Evolutionary conservation across 2,329 filamentous ascomycete species (phyloP).

Genomic region (Fusarium illudens): DNA sequence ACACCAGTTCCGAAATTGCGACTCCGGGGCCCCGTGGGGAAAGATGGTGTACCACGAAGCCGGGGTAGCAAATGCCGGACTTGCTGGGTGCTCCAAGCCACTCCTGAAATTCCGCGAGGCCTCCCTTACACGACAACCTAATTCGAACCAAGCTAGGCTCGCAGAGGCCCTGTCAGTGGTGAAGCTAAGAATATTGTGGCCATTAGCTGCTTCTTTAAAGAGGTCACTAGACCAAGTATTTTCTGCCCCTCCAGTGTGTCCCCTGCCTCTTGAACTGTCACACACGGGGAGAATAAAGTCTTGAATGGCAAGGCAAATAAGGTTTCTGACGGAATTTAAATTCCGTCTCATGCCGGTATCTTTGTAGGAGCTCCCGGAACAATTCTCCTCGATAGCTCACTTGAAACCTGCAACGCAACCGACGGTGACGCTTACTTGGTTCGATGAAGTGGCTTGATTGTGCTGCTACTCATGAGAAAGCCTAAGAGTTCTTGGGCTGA

Average conservation of each 20-base stretch:
- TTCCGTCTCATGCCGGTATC: background rate
- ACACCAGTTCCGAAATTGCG: conserved; percentile 28
- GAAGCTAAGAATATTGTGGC: background rate
- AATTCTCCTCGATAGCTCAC: background rate
- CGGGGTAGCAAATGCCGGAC: background rate
- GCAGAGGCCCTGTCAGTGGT: background rate
- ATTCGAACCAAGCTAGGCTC: background rate
- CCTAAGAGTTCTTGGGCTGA: background rate
- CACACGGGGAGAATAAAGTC: background rate
- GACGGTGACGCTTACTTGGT: background rate
- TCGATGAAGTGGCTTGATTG: background rate
- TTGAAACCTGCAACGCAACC: background rate
- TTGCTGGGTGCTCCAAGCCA: background rate
- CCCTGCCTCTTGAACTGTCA: background rate
- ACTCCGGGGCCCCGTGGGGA: conserved; percentile 21
- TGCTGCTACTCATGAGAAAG: background rate
- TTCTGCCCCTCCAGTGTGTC: background rate
- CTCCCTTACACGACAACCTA: background rate
- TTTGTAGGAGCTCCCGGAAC: background rate
- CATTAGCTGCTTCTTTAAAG: background rate
- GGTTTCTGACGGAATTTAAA: background rate
- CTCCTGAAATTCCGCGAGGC: background rate
- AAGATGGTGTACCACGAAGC: background rate
- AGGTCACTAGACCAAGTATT: background rate
- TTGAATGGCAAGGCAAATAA: background rate